These are phyloP conservation scores for Alternaria gaisen DNA, from an alignment of 2,329 filamentous ascomycete species.

Conservation along the genomic window DNA sequence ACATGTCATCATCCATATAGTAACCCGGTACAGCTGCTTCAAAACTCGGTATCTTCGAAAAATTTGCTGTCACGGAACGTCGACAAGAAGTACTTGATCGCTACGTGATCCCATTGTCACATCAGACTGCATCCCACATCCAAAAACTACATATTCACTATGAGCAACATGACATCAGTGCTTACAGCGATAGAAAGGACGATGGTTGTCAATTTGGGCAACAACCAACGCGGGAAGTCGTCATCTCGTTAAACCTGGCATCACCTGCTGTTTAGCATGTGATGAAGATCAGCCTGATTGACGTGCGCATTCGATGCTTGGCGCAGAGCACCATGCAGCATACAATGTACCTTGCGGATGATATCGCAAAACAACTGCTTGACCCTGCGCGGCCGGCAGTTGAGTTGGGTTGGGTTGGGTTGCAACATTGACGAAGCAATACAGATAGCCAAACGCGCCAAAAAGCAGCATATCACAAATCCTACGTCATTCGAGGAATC, in stretches of 20 bases:
- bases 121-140: not conserved
- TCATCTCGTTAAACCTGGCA: not conserved
- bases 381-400: constrained; percentile 2
- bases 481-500: constrained; percentile 6
- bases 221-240: not conserved
- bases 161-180: not conserved
- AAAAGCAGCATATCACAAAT: constrained; percentile 7
- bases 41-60: too few species aligned
- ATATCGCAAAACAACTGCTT: constrained; percentile 15
- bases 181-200: not conserved
- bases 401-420: not conserved
- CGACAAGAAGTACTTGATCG: not conserved
- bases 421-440: not conserved
- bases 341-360: not conserved
- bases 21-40: too few species aligned
- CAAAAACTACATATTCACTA: not conserved
- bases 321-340: constrained; percentile 15
- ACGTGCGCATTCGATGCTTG: constrained; percentile 19
- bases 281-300: constrained; percentile 4
- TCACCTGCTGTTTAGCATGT: constrained; percentile 5
- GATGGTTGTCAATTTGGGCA: not conserved
- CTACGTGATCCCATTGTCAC: not conserved
- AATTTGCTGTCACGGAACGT: too few species aligned
- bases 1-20: not conserved
- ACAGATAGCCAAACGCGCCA: constrained; percentile 7